Evolutionary conservation across 768 basidiomycete genomes (phyloP), one percentile per base, ranked within the genome.

Genomic region (Hypholoma sublateritium): DNA sequence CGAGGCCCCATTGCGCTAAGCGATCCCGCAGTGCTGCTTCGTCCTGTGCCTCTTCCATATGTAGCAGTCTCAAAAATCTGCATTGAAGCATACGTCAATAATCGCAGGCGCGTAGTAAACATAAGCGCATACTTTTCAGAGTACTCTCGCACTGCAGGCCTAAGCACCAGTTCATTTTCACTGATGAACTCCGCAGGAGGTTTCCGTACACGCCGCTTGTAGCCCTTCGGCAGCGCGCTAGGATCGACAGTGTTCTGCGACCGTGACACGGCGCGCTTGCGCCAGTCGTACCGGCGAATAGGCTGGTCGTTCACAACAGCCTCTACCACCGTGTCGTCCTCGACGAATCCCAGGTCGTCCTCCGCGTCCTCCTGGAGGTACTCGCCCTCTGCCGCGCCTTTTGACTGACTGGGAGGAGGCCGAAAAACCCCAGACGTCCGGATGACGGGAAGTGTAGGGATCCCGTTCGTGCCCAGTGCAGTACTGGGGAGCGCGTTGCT

Each of bases 1-100:
- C 73, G 4, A 87, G 55, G 11, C 82, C 75, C 92, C 91, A 93
- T 14, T 78, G 80, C 1, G 83, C 75, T 14, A 94, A 76, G 35
- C 92, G 83, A 58, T 88, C 77, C 49, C 77, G 77, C 21, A 90
- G 66, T 1, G 82, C 76, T 1, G 78, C 77, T 59, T 87, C 84
- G 37, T 81, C 83, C 62, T 89, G 84, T 0, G 74, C 77, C 66
- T 87, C 85, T 70, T 94, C 92, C 12, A 80, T 76, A 9, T 75
- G 68, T 7, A 92, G 80, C 41, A 82, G 74, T 17, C 70, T 66
- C 34, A 73, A 9, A 60, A 81, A 82, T 44, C 81, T 83, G 37
- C 5, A 21, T 17, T 42, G 32, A 32, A 21, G 49, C 13, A 4
- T 41, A 25, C 55, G 52, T 42, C 16, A 50, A 22, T 35, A 35